phyloP scores from a whole-genome alignment of 257 asterid genomes.

The Solanum ahanhuiri region DNA sequence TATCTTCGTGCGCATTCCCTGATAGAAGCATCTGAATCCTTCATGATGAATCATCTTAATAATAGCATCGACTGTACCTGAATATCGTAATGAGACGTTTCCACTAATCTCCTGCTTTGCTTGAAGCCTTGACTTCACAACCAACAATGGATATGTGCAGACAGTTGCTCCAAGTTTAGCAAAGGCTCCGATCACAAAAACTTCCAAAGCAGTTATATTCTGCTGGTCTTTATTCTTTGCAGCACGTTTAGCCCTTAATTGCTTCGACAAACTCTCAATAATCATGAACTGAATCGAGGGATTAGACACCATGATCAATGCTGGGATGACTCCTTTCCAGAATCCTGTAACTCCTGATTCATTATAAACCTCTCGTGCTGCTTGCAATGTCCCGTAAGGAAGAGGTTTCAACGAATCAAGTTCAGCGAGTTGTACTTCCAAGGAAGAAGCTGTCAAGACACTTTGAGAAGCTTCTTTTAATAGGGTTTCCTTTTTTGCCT shows the following conservation, averaged over 20 bases:
- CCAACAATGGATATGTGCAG: constrained; percentile 80
- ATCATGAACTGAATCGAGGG: constrained; percentile 99
- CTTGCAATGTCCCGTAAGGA: constrained; percentile 76
- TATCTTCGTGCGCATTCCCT: constrained; percentile 92
- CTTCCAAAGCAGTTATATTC: constrained; percentile 56
- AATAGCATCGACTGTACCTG: constrained; percentile 86
- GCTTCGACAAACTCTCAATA: constrained; percentile 68
- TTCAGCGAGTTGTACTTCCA: constrained; percentile 42
- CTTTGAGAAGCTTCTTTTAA: constrained; percentile 49
- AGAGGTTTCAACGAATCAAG: constrained; percentile 63
- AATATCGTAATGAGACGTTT: constrained; percentile 56
- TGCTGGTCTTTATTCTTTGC: constrained; percentile 29
- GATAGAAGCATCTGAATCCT: constrained; percentile 76
- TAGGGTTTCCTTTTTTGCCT: constrained; percentile 65
- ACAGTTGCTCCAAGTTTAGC: constrained; percentile 95
- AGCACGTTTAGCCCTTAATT: constrained; percentile 55
- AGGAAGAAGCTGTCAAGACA: constrained; percentile 22
- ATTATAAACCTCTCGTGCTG: constrained; percentile 69
- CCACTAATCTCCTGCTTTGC: constrained; percentile 96
- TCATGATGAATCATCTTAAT: constrained; percentile 72
- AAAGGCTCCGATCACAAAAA: constrained; percentile 67
- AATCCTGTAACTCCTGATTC: constrained; percentile 85
- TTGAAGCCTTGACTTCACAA: constrained; percentile 99
- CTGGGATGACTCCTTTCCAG: constrained; percentile 89
- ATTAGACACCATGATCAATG: constrained; percentile 90